Evolutionary conservation across 1,139 yeast species (phyloP).

Genomic region (Kurtzmaniella quercitrusa): DNA sequence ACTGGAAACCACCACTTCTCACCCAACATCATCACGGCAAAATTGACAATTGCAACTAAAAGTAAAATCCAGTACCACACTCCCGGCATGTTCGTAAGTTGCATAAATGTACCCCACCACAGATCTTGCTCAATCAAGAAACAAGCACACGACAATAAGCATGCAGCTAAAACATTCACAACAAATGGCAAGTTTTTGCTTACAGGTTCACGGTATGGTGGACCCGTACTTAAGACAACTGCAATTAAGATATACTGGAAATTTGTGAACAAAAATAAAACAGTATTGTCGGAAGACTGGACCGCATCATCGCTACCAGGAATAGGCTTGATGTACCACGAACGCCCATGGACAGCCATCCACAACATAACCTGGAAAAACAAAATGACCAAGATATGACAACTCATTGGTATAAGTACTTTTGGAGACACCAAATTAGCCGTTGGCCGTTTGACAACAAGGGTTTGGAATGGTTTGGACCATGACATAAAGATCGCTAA

Average conservation of each 20-base stretch:
- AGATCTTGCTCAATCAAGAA: slow-evolving; percentile 50
- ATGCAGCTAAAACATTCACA: slow-evolving; percentile 50
- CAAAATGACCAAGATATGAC: slow-evolving; percentile 63
- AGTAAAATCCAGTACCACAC: slow-evolving; percentile 51
- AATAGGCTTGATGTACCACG: slow-evolving; percentile 80
- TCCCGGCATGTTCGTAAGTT: slow-evolving; percentile 58
- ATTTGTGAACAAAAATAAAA: slow-evolving; percentile 73
- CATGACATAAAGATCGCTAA: slow-evolving; percentile 97
- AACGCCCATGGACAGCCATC: slow-evolving; percentile 50
- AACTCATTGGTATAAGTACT: slow-evolving; percentile 72
- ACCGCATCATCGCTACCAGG: slow-evolving; percentile 87
- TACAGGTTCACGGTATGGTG: slow-evolving; percentile 88
- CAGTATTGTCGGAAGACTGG: slow-evolving; percentile 84
- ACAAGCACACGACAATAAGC: slow-evolving; percentile 43
- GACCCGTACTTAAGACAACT: slow-evolving; percentile 79
- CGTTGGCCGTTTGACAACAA: slow-evolving; percentile 78
- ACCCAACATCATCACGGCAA: slow-evolving; percentile 42
- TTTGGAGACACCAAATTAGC: slow-evolving; percentile 91
- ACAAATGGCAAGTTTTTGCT: slow-evolving; percentile 68
- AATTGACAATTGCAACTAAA: slow-evolving; percentile 46
- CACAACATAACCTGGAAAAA: slow-evolving; percentile 68
- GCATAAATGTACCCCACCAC: slow-evolving; percentile 64
- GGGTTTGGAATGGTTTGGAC: slow-evolving; percentile 70
- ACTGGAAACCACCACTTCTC: slow-evolving; percentile 31
- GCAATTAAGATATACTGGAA: slow-evolving; percentile 89